Percentiles rank a stretch among this genome's conserved stretches.
Conservation (phyloP, 75 land plant genomes). For the Pinus albicaulis region DNA sequence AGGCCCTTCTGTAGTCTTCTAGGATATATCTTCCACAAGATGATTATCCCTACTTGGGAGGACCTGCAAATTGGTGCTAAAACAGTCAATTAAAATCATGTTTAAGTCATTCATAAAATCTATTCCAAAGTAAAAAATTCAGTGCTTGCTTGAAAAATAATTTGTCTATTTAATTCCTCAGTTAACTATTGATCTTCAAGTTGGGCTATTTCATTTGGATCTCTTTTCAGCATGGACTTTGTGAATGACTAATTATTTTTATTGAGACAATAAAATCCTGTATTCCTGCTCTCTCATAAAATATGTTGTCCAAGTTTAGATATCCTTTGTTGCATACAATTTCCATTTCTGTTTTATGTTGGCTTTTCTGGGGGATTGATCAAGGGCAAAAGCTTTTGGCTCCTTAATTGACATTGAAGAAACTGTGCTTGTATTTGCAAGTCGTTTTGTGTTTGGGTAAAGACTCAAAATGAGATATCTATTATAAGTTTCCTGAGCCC, state of each 20-base stretch:
- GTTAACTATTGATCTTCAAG: background rate
- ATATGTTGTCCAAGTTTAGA: background rate
- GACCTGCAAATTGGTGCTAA: background rate
- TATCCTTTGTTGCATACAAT: background rate
- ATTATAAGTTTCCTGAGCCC: background rate
- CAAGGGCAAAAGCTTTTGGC: background rate
- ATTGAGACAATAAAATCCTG: background rate
- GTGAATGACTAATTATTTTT: background rate
- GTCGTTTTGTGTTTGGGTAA: background rate
- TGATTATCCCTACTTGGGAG: background rate
- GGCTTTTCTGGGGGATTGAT: background rate
- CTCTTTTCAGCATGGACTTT: background rate
- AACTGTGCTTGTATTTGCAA: background rate
- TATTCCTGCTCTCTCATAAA: background rate
- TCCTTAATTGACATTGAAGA: too few relatives aligned
- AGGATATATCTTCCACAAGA: background rate
- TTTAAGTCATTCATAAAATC: background rate
- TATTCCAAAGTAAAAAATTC: background rate
- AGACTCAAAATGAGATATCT: background rate
- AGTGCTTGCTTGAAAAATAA: background rate
- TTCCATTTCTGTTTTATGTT: conserved; percentile 1
- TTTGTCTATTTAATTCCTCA: background rate
- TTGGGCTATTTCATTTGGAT: background rate
- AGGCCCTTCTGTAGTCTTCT: background rate
- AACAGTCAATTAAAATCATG: background rate